Evolutionary conservation across 768 basidiomycete genomes (phyloP), one percentile per base, ranked within the genome.

Genomic region (Lepiota subincarnata): DNA sequence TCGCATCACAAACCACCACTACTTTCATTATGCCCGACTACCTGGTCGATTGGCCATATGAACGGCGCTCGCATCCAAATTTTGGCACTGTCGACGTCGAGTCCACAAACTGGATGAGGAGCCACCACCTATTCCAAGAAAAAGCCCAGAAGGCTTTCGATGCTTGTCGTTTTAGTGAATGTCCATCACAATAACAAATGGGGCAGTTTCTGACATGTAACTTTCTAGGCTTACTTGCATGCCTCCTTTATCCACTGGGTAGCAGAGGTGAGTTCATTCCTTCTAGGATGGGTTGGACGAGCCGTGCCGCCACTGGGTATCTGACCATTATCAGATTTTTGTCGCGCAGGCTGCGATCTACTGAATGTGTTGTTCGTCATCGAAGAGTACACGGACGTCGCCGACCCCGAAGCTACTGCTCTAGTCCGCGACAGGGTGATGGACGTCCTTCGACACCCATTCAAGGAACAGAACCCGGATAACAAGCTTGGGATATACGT

Each of bases 61-160:
- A 55, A 37, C 55, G 52, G 46, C 48, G 31, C 35, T 22, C 50
- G n/a, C 38, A 44, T 19, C 50, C 43, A 14, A 49, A 40, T 40
- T 39, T 20, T 22, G 65, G 62, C 28, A 59, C 60, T 52, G 56
- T 49, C 26, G 62, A 64, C 34, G 58, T 52, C 14, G 65, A 64
- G 45, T 62, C 63, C 10, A 59, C 57, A 50, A 49, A 42, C 2
- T 66, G 62, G 65, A 61, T 62, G 14, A 62, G 64, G 38, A 54
- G 54, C 6, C 63, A 56, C 44, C 47, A 60, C 16, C 60, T 60
- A 20, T 66, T 66, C 48, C 59, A 59, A 41, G 58, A 58, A 13
- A 63, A 63, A 24, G 63, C 59, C 13, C 59, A 61, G 19, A 41
- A 55, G 38, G 60, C 60, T 13, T 66, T 64, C 41, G 59, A 63